Base-by-base conservation (phyloP, 2,329 filamentous ascomycete species). In the Orbilia quercus region DNA sequence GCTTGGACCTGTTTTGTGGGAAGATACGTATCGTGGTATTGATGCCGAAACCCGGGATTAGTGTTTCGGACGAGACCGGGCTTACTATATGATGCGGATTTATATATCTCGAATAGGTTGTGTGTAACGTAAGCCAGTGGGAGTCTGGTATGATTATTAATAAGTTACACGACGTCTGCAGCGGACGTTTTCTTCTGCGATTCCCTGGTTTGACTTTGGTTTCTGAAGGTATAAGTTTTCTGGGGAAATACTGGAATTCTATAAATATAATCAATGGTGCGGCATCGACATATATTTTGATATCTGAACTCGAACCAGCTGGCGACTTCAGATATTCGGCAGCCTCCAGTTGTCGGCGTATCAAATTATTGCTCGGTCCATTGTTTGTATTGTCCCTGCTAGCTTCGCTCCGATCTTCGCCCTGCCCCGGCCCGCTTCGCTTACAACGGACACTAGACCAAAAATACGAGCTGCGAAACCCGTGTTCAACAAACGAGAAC, bases 11-110 rank as follows among this genome's bases (percentile, higher is more conserved):
- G 23, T 34, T 51, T 51, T 36, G 20, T 23, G 3, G 18, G n/a
- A 22, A 16, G 12, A 11, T 2, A 47, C 4, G 36, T 53, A 36
- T 53, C 25, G 16, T 80, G 99, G 99, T 2, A 91, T 88, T 81
- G 90, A 91, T 78, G 90, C 92, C 84, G 94, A 98, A 77, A 91
- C 93, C 1, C 36, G 36, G 11, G 36, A 40, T 40, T 95, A 95
- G 79, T 95, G 99, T 81, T 98, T 98, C 76, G 95, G 88, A 82
- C 93, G 93, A 42, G 95, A 90, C 79, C 95, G 96, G 51, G 88
- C 88, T 74, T 77, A 75, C 55, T 54, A n/a, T 25, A 31, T 3
- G 11, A 28, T n/a, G 44, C 14, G n/a, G 12, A 5, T 50, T 31
- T 25, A 50, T 6, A 25, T 50, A 31, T 50, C 22, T 12, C 14